Conservation (phyloP, 192 early-diverging fungal genomes). For the Globomyces pollinis-pini region DNA sequence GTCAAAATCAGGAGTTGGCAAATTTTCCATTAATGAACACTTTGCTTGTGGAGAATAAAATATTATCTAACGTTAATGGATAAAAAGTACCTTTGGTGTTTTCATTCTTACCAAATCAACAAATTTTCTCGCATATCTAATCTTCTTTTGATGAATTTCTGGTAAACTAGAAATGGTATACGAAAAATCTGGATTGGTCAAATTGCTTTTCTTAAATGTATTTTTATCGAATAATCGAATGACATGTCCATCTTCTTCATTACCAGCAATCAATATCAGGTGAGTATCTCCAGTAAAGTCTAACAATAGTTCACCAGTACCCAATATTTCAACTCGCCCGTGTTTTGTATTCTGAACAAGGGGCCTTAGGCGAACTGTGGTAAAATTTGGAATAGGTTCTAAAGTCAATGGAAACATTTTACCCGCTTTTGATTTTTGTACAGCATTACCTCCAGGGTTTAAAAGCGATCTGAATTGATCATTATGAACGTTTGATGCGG, state of each 20-base stretch:
- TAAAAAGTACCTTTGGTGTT: conserved; percentile 45
- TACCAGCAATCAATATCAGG: conserved; percentile 26
- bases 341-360: conserved; percentile 44
- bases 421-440: not conserved
- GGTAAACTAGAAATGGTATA: conserved; percentile 5
- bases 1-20: conserved; percentile 50
- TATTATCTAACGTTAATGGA: conserved; percentile 36
- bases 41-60: conserved; percentile 67
- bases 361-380: conserved; percentile 38
- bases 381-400: conserved; percentile 19
- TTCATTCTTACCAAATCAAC: conserved; percentile 49
- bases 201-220: no score
- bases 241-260: no score
- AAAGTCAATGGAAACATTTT: not conserved
- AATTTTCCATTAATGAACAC: conserved; percentile 61
- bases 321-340: conserved; percentile 30
- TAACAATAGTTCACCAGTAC: conserved; percentile 24
- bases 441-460: not conserved
- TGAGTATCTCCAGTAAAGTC: conserved; percentile 36
- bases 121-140: conserved; percentile 41
- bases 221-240: no score
- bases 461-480: not conserved
- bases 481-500: no score
- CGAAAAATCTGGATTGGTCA: no score
- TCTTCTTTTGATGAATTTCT: conserved; percentile 14